A percentile compares a stretch with the other conserved stretches of the same genome.
These are phyloP conservation scores for Aureobasidium musti DNA, from an alignment of 2,329 filamentous ascomycete species.

Conservation along the genomic window DNA sequence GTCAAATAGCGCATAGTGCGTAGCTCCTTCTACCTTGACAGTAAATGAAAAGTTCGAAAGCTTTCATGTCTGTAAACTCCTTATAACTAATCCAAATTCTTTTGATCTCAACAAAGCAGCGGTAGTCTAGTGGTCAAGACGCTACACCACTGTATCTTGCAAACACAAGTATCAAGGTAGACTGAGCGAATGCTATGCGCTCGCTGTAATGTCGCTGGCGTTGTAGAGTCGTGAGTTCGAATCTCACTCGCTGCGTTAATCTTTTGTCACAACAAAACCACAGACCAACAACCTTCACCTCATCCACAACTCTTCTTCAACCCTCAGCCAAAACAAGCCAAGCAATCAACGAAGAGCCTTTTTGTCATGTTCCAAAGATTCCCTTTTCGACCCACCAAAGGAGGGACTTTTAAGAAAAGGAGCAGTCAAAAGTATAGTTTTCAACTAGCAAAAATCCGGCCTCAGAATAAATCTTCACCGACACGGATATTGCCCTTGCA, in stretches of 20 bases:
- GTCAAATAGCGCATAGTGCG: no score
- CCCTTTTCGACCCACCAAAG: not conserved
- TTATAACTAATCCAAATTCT: not conserved
- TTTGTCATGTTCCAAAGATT: not conserved
- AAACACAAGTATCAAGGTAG: not conserved
- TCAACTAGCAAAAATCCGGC: constrained; percentile 13
- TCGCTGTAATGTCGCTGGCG: not conserved
- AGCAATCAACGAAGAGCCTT: not conserved
- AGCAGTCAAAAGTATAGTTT: constrained; percentile 12
- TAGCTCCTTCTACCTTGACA: no score
- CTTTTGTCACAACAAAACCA: not conserved
- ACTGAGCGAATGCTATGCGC: not conserved
- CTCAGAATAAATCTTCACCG: not conserved
- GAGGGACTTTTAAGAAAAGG: not conserved
- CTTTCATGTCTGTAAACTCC: no score
- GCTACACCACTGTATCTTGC: not conserved
- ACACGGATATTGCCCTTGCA: constrained; percentile 14
- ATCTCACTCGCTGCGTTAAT: not conserved
- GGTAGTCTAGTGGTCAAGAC: not conserved
- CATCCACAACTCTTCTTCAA: constrained; percentile 2
- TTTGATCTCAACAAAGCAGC: not conserved
- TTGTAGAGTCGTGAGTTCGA: not conserved
- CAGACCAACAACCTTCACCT: not conserved
- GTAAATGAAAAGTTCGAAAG: no score
- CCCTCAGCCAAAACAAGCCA: not conserved